phyloP scores from a whole-genome alignment of 805 yeast genomes.

The Lipomyces sp. region DNA sequence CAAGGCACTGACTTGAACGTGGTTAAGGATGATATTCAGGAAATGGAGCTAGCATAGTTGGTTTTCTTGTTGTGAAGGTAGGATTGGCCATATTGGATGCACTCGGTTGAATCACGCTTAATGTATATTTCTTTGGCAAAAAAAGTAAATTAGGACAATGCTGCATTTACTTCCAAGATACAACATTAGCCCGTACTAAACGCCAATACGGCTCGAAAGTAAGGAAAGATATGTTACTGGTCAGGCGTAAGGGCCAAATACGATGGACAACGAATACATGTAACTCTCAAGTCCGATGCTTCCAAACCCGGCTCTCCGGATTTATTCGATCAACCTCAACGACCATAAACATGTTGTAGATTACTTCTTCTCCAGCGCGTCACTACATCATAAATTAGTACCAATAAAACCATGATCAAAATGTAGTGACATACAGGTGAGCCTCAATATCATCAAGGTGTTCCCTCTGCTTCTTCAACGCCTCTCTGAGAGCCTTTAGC shows the following conservation, averaged over 20 bases:
- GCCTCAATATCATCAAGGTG: conserved; percentile 38
- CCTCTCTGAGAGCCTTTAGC: conserved; percentile 73
- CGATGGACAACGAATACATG: not conserved
- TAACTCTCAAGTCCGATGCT: not conserved
- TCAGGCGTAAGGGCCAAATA: not conserved
- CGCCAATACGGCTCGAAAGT: not conserved
- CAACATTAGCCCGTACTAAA: not conserved
- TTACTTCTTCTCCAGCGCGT: conserved; percentile 36
- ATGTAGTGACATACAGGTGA: conserved; percentile 36
- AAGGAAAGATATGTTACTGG: not conserved
- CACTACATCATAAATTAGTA: conserved; percentile 16
- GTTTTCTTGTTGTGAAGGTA: not conserved
- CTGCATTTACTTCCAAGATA: not conserved
- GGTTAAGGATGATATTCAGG: conserved; percentile 9
- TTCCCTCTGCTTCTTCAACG: conserved; percentile 66
- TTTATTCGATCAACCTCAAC: not conserved
- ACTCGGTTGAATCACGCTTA: not conserved
- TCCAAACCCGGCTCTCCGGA: not conserved
- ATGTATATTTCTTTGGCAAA: not conserved
- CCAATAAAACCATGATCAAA: not conserved
- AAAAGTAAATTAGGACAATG: not conserved
- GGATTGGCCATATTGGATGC: not conserved
- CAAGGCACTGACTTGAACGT: conserved; percentile 1
- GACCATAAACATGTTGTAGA: not conserved
- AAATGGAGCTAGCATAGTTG: conserved; percentile 7